These are phyloP conservation scores for Exophiala spinifera DNA, from an alignment of 2,329 filamentous ascomycete species.

Conservation along the genomic window DNA sequence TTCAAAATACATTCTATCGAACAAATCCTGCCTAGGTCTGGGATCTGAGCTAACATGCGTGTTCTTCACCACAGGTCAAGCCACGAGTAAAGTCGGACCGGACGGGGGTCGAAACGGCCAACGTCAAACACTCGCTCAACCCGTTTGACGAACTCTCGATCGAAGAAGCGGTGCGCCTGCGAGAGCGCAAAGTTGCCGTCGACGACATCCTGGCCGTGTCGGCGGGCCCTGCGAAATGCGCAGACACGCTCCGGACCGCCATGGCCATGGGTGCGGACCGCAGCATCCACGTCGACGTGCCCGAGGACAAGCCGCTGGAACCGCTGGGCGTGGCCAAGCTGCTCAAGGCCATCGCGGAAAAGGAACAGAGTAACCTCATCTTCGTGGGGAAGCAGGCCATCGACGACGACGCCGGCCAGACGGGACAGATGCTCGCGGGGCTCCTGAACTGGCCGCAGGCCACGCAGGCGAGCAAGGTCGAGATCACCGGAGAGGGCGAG, in stretches of 20 bases:
- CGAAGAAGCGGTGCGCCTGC: conserved; percentile 91
- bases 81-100: conserved; percentile 67
- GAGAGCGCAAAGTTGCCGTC: conserved; percentile 79
- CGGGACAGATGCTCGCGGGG: conserved; percentile 95
- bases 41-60: neutral
- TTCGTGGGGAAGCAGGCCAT: conserved; percentile 97
- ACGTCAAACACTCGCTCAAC: conserved; percentile 98
- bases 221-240: conserved; percentile 81
- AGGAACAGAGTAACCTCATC: conserved; percentile 86
- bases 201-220: conserved; percentile 89
- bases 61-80: conserved; percentile 53
- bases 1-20: neutral
- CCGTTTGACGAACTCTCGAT: conserved; percentile 98
- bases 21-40: neutral
- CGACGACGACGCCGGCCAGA: conserved; percentile 93
- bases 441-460: conserved; percentile 90
- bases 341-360: conserved; percentile 72
- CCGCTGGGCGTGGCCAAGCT: conserved; percentile 91
- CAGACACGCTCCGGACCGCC: conserved; percentile 86
- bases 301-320: conserved; percentile 70
- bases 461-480: conserved; percentile 83
- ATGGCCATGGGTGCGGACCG: conserved; percentile 99
- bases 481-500: conserved; percentile 64
- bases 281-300: conserved; percentile 78
- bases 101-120: conserved; percentile 86